These are phyloP conservation scores for Beauveria australis DNA, from an alignment of 2,329 filamentous ascomycete genomes.

Conservation along the genomic window DNA sequence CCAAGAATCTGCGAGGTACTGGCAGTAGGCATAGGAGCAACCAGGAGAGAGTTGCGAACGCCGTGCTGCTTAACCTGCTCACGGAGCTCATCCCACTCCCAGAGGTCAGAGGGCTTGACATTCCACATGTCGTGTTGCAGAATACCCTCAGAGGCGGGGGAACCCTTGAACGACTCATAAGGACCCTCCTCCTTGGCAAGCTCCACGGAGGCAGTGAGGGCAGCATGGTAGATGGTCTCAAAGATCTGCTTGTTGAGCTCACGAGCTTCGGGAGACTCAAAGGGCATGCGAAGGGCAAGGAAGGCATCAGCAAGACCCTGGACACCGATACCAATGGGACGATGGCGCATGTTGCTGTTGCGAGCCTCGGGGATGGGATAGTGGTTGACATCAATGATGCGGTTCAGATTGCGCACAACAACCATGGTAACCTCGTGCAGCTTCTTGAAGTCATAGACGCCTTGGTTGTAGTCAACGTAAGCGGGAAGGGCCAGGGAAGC, in stretches of 20 bases:
- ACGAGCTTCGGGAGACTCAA: slow-evolving; percentile 90
- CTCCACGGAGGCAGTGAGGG: slow-evolving; percentile 80
- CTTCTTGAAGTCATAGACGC: slow-evolving; percentile 91
- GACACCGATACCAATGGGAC: slow-evolving; percentile 92
- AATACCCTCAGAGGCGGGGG: slow-evolving; percentile 87
- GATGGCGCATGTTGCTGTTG: slow-evolving; percentile 95
- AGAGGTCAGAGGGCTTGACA: slow-evolving; percentile 84
- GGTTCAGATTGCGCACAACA: slow-evolving; percentile 92
- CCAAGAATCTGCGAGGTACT: slow-evolving; percentile 96
- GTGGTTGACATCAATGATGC: slow-evolving; percentile 96
- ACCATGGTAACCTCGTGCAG: slow-evolving; percentile 91
- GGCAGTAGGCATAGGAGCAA: slow-evolving; percentile 97
- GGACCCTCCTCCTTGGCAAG: slow-evolving; percentile 75
- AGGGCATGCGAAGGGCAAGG: slow-evolving; percentile 91
- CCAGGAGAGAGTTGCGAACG: slow-evolving; percentile 87
- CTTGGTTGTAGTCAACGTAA: slow-evolving; percentile 78
- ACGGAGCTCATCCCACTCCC: slow-evolving; percentile 91
- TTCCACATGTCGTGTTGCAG: slow-evolving; percentile 99
- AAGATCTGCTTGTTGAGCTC: slow-evolving; percentile 98
- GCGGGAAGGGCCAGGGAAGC: slow-evolving; percentile 88
- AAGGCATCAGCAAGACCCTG: slow-evolving; percentile 97
- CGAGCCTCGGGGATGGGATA: slow-evolving; percentile 92
- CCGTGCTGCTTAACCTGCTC: slow-evolving; percentile 86
- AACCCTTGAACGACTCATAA: slow-evolving; percentile 88
- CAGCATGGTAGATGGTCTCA: slow-evolving; percentile 97